Evolutionary conservation across 345 rosid genomes (phyloP).

Genomic region (Triadica sebifera): DNA sequence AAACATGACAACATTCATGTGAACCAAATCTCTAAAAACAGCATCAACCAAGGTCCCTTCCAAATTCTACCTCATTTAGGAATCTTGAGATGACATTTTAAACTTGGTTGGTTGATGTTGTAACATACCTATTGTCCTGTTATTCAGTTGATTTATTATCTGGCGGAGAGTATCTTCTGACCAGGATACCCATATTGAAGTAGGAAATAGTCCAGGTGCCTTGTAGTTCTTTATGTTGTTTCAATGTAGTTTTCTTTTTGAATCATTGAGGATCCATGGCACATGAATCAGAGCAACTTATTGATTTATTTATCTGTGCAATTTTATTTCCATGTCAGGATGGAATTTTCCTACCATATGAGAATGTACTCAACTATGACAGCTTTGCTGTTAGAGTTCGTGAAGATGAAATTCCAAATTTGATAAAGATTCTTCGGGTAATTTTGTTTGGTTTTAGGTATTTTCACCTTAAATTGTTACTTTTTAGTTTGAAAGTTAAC

Average conservation of each 20-base stretch:
- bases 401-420: conserved; percentile 87
- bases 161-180: too few relatives aligned
- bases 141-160: too few relatives aligned
- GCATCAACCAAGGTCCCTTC: background rate
- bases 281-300: background rate
- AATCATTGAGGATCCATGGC: too few relatives aligned
- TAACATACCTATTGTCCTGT: too few relatives aligned
- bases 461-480: background rate
- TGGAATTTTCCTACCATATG: conserved; percentile 91
- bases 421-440: conserved; percentile 86
- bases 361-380: conserved; percentile 87
- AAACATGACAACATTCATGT: too few relatives aligned
- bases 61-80: too few relatives aligned
- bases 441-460: conserved; percentile 7
- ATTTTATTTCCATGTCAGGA: conserved; percentile 50
- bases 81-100: too few relatives aligned
- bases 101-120: too few relatives aligned
- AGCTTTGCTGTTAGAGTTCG: conserved; percentile 83
- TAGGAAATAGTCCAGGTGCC: too few relatives aligned
- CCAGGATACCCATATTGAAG: too few relatives aligned
- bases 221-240: too few relatives aligned
- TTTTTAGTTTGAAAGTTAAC: conserved; percentile 5
- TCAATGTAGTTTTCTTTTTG: too few relatives aligned
- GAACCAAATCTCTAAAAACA: background rate
- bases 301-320: background rate